Evolutionary conservation across 139 green algal genomes (phyloP), one percentile per base, ranked within the genome.

Genomic region (Asterochloris erici): DNA sequence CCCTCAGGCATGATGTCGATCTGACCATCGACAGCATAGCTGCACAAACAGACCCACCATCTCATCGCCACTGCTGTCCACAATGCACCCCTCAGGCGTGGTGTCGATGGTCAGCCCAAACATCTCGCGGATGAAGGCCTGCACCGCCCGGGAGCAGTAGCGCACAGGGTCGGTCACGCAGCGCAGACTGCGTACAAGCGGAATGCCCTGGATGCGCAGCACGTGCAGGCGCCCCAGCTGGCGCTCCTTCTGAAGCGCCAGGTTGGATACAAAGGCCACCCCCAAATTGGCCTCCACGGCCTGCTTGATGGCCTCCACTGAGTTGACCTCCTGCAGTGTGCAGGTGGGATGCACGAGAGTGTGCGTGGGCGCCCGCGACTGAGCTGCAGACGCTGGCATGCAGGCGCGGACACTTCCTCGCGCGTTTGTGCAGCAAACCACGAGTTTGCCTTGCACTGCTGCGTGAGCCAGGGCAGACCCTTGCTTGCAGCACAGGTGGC

Each of bases 281-380:
- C 87, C 87, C 47, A 90, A 68, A 62, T 81, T 74, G n/a, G 63
- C 63, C 74, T 84, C 69, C 61, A 90, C 87, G 9, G 87, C 82
- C 38, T 38, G 83, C 66, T 90, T 90, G 79, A 90, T 90, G 1
- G 87, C 91, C 75, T 91, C 90, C 69, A 89, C 85, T 12, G 84
- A 89, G 68, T 86, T 89, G 47, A 91, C 86, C 83, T 91, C 88
- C 86, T 86, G 78, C 70, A 63, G 15, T 54, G 38, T 61, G 71
- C 71, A 77, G 12, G 23, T 19, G n/a, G 23, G 24, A 38, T 77
- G 73, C 73, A 60, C 21, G 38, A 54, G 38, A 54, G 38, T 54
- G 4, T 54, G 38, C 38, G 6, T 54, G 38, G 38, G 6, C 23
- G 66, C 66, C 66, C 66, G 9, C 19, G 6, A 2, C 21, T 24